phyloP scores from a whole-genome alignment of 2,329 filamentous ascomycete genomes.

The Camillea tinctor region DNA sequence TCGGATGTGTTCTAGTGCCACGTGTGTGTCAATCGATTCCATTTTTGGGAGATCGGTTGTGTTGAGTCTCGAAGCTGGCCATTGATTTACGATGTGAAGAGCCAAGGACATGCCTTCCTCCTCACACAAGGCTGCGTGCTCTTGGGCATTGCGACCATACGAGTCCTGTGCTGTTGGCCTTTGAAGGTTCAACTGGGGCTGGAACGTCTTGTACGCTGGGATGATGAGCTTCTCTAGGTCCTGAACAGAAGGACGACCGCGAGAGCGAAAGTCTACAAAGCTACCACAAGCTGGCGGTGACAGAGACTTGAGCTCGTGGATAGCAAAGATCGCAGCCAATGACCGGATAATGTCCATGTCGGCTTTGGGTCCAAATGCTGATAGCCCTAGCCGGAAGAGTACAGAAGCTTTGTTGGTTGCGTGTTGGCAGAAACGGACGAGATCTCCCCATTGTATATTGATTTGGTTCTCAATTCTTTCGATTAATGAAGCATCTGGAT shows the following conservation, averaged over 20 bases:
- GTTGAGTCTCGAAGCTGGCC: constrained; percentile 8
- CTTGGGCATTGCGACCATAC: constrained; percentile 1
- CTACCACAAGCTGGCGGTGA: constrained; percentile 11
- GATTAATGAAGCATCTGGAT: constrained; percentile 16
- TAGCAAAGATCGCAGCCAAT: constrained; percentile 14
- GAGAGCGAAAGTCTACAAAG: constrained; percentile 19
- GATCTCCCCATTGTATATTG: constrained; percentile 29
- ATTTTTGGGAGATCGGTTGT: not conserved
- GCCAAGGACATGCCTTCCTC: constrained; percentile 8
- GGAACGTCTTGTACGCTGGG: constrained; percentile 3
- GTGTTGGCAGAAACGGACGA: constrained; percentile 27
- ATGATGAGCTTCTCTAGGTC: constrained; percentile 14
- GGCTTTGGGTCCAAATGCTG: constrained; percentile 25
- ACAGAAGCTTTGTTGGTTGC: constrained; percentile 10
- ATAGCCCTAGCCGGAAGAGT: constrained; percentile 28
- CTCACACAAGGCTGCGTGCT: constrained; percentile 9
- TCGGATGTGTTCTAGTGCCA: constrained; percentile 5
- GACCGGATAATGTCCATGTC: constrained; percentile 26
- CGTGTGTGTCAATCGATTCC: constrained; percentile 5
- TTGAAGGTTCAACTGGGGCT: not conserved
- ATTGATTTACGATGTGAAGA: constrained; percentile 10
- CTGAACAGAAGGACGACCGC: constrained; percentile 13
- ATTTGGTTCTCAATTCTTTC: constrained; percentile 28
- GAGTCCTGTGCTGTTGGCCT: not conserved
- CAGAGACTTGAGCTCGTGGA: constrained; percentile 13